Conservation (phyloP, 257 asterid species). For the Nicotiana undulata region DNA sequence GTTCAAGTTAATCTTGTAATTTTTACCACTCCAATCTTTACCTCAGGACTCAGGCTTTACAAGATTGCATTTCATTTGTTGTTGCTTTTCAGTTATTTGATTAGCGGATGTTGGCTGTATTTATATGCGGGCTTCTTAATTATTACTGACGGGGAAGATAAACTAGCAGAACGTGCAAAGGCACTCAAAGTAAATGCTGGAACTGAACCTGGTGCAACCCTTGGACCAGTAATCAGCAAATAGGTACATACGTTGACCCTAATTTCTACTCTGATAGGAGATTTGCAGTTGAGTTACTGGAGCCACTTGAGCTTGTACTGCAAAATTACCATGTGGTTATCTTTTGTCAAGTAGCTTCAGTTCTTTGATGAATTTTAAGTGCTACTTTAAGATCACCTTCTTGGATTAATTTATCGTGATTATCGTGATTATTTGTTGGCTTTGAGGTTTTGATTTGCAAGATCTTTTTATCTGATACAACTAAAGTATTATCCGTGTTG, state of each 20-base stretch:
- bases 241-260: slow-evolving; percentile 32
- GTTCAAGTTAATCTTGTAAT: background rate
- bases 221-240: slow-evolving; percentile 88
- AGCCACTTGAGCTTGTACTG: background rate
- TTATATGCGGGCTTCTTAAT: slow-evolving; percentile 13
- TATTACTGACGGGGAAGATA: slow-evolving; percentile 53
- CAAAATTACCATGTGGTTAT: background rate
- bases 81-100: background rate
- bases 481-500: too few species aligned
- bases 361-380: background rate
- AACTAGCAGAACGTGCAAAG: slow-evolving; percentile 62
- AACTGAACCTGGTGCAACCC: slow-evolving; percentile 72
- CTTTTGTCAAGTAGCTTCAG: background rate
- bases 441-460: too few species aligned
- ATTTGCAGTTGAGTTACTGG: background rate
- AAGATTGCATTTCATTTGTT: background rate
- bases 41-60: background rate
- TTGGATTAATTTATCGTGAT: background rate
- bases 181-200: slow-evolving; percentile 80
- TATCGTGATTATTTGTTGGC: too few species aligned
- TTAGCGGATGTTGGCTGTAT: slow-evolving; percentile 9
- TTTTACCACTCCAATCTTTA: background rate
- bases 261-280: background rate
- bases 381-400: background rate
- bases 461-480: too few species aligned